These are phyloP conservation scores for Chalaropsis ovoidea DNA, from an alignment of 2,329 filamentous ascomycete genomes.

Conservation along the genomic window DNA sequence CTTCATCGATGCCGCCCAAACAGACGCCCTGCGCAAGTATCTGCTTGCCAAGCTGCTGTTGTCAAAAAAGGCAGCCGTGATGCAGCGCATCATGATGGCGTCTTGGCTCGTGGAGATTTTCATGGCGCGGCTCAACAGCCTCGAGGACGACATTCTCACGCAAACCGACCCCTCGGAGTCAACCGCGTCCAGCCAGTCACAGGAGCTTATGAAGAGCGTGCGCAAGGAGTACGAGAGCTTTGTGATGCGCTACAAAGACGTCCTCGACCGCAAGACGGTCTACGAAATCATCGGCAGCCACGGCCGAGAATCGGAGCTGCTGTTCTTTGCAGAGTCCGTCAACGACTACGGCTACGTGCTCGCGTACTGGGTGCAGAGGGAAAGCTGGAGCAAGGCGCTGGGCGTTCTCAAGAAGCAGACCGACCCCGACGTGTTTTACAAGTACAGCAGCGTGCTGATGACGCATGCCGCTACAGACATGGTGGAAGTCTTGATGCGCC, in stretches of 20 bases:
- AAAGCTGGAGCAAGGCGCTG: constrained; percentile 80
- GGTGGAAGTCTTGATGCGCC: constrained; percentile 92
- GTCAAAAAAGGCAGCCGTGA: constrained; percentile 70
- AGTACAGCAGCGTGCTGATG: constrained; percentile 95
- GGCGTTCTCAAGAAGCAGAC: constrained; percentile 87
- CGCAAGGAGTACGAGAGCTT: constrained; percentile 82
- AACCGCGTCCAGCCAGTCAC: constrained; percentile 58
- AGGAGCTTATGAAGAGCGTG: constrained; percentile 59
- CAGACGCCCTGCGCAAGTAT: constrained; percentile 84
- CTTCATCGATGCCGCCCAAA: constrained; percentile 81
- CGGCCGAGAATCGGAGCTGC: constrained; percentile 80
- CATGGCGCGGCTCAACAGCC: constrained; percentile 90
- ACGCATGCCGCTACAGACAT: constrained; percentile 72
- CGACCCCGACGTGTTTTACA: constrained; percentile 86
- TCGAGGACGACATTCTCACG: constrained; percentile 89
- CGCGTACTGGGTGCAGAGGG: constrained; percentile 93
- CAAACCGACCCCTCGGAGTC: constrained; percentile 61
- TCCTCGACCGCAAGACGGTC: constrained; percentile 81
- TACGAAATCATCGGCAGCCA: constrained; percentile 96
- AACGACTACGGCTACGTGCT: constrained; percentile 92
- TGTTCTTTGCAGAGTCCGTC: constrained; percentile 79
- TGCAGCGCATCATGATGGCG: constrained; percentile 93
- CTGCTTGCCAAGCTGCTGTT: constrained; percentile 71
- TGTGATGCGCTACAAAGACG: constrained; percentile 68
- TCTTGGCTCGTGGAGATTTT: constrained; percentile 93